Evolutionary conservation across 2,329 filamentous ascomycete genomes (phyloP).

Genomic region (Ciborinia camelliae): DNA sequence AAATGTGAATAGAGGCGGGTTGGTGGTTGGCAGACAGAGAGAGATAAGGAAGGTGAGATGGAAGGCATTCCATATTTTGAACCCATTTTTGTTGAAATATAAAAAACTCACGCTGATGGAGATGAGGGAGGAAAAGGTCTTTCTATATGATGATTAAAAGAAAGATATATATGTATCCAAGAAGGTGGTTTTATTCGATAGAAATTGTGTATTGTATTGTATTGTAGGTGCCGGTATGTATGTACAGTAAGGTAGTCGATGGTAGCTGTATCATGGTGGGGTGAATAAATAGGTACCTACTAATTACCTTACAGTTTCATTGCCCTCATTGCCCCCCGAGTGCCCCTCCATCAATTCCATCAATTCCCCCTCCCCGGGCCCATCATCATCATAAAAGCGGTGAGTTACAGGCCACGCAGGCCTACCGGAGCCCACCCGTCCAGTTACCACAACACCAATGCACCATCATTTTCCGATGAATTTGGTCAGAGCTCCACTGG

Average conservation of each 20-base stretch:
- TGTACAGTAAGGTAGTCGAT: neutral
- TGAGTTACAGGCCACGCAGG: neutral
- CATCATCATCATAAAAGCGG: neutral
- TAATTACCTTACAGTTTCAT: neutral
- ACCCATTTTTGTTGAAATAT: neutral
- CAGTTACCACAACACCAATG: neutral
- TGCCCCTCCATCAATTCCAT: neutral
- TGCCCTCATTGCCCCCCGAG: neutral
- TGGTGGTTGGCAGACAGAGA: neutral
- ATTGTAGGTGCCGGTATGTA: neutral
- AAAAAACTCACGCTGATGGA: neutral
- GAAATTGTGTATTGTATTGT: neutral
- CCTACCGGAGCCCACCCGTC: neutral
- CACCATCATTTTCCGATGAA: constrained; percentile 10
- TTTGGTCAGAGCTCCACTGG: constrained; percentile 15
- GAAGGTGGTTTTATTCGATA: neutral
- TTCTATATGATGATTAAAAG: neutral
- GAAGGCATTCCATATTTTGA: too few relatives aligned
- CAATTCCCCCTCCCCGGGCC: neutral
- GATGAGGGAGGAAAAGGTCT: neutral
- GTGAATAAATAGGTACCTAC: too few relatives aligned
- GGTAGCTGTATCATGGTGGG: neutral
- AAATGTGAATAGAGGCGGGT: neutral
- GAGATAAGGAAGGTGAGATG: neutral
- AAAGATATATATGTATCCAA: neutral